These are phyloP conservation scores for Eragrostis curvula DNA, from an alignment of 176 grass and related monocot genomes.

Conservation along the genomic window DNA sequence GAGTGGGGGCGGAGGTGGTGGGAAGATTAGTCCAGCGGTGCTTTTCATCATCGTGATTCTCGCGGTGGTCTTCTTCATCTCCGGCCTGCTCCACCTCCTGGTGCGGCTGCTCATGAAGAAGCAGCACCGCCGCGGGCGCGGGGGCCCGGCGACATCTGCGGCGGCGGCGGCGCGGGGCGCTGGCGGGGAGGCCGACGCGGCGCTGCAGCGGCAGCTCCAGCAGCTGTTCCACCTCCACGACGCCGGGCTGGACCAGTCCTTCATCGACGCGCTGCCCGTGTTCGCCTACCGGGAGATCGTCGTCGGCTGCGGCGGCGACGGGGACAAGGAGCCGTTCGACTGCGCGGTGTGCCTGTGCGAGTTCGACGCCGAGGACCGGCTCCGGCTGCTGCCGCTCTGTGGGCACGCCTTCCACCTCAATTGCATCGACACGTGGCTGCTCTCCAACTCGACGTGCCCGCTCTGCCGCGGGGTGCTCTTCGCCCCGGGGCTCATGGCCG, in stretches of 20 bases:
- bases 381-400: conserved; percentile 80
- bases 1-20: conserved; percentile 19
- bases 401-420: conserved; percentile 89
- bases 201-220: conserved; percentile 82
- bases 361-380: conserved; percentile 68
- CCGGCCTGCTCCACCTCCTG: conserved; percentile 86
- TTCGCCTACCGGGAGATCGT: conserved; percentile 87
- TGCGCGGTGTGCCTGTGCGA: conserved; percentile 92
- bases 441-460: conserved; percentile 96
- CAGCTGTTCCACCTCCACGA: conserved; percentile 97
- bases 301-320: conserved; percentile 49
- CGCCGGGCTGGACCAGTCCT: conserved; percentile 80
- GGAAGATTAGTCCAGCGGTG: conserved; percentile 88
- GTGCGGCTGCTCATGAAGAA: conserved; percentile 80
- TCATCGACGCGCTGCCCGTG: conserved; percentile 91
- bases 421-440: conserved; percentile 93
- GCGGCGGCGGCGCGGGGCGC: not conserved
- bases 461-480: conserved; percentile 83
- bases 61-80: conserved; percentile 92
- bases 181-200: conserved; percentile 49
- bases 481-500: conserved; percentile 36
- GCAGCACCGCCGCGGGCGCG: conserved; percentile 44
- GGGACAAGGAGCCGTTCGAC: conserved; percentile 91
- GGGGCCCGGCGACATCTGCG: not conserved
- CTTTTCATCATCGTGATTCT: conserved; percentile 92